Conservation (phyloP, 2,329 filamentous ascomycete species). For the Paracoccidioides lutzii region DNA sequence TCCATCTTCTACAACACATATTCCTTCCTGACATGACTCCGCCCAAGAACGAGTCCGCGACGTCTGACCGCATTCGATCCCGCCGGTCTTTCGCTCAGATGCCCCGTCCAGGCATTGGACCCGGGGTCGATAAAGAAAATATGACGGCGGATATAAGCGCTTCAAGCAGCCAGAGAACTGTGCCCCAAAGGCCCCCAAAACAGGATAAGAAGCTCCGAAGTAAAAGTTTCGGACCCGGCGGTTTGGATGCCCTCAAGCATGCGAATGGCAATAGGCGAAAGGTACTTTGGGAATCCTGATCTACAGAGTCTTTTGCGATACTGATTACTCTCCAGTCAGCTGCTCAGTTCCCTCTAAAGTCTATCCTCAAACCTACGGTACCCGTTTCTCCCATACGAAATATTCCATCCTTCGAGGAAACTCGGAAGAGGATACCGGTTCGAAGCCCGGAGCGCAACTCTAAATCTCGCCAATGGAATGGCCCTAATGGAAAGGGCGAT, state of each 20-base stretch:
- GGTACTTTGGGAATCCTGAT: conserved; percentile 24
- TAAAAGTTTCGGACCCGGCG: conserved; percentile 91
- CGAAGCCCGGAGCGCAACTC: conserved; percentile 17
- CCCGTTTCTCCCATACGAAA: conserved; percentile 51
- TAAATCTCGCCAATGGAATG: not conserved
- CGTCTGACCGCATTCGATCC: conserved; percentile 28
- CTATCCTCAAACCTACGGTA: conserved; percentile 71
- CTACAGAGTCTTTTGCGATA: conserved; percentile 5
- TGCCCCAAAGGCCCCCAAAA: conserved; percentile 19
- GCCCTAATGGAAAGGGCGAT: conserved; percentile 11
- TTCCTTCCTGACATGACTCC: conserved; percentile 18
- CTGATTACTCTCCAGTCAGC: conserved; percentile 24
- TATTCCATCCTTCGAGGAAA: conserved; percentile 49
- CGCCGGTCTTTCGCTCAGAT: conserved; percentile 62
- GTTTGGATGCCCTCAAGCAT: conserved; percentile 67
- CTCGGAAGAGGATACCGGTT: conserved; percentile 28
- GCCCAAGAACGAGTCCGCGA: conserved; percentile 23
- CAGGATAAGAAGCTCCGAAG: conserved; percentile 61
- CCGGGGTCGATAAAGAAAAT: conserved; percentile 61
- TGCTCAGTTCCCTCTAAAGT: conserved; percentile 39
- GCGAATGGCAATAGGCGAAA: conserved; percentile 61
- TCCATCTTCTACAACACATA: not conserved
- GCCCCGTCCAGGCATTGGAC: conserved; percentile 36
- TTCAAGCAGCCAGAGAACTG: conserved; percentile 14
- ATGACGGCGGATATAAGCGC: conserved; percentile 53